Base-by-base conservation (phyloP, 768 basidiomycete genomes). In the Xanthoconium stramineum region DNA sequence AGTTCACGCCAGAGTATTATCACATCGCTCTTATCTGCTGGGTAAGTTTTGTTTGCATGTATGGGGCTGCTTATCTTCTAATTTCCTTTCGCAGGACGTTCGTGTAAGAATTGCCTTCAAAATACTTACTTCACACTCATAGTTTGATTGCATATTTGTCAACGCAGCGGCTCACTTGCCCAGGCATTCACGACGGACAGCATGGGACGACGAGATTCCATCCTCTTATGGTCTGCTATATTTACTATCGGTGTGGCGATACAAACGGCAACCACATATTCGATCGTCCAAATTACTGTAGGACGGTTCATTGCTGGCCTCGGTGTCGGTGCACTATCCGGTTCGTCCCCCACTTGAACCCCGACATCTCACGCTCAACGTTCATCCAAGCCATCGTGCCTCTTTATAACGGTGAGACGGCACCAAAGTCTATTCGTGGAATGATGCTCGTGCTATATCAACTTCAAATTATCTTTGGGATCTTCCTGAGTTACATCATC, bases 371-470 rank as follows among this genome's bases (percentile, higher is more conserved):
- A 38, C 30, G 33, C 40, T 52, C 50, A 35, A 32, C 17, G 19
- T 32, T 53, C 38, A 33, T 37, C n/a, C 14, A 78, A 79, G 80
- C 78, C 35, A 80, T 82, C 50, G 81, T 83, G 6, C 81, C 81
- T 65, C 78, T 90, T 9, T 91, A 90, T 68, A 89, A 87, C 60
- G 87, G 88, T 32, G 88, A 91, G 71, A 86, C 87, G 0, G 81
- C 88, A 0, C 89, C 89, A 0, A 88, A 88, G 64, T 78, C 81
- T 3, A 77, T 90, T 53, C 81, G 89, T 64, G 89, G 88, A 5
- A 81, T 85, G 42, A 68, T 82, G 79, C 73, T 92, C 36, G 87
- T 88, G 11, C 70, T 90, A 15, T 91, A 90, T 66, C 89, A 90
- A 64, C 75, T 89, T 14, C 86, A 88, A 64, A 88, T 90, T 59